These are phyloP conservation scores for Boletus rex-veris DNA, from an alignment of 768 basidiomycete species.

Conservation along the genomic window DNA sequence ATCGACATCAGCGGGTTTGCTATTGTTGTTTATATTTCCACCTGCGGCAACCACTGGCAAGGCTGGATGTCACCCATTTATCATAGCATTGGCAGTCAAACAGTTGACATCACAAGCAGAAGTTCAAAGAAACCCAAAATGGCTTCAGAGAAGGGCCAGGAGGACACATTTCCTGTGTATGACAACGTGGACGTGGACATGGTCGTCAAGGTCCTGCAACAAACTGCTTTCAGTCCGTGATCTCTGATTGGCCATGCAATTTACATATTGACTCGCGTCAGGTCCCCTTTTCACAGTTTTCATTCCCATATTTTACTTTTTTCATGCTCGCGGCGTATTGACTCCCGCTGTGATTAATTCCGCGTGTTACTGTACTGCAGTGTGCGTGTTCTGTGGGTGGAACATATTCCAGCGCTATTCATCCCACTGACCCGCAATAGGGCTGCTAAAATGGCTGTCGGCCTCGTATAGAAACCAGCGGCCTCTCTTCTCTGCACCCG, in stretches of 20 bases:
- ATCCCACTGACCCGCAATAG: conserved; percentile 36
- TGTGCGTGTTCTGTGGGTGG: conserved; percentile 68
- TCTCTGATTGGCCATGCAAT: neutral
- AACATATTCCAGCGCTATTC: neutral
- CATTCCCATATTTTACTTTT: conserved; percentile 73
- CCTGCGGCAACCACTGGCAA: too few species aligned
- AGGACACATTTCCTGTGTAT: conserved; percentile 51
- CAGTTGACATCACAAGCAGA: neutral
- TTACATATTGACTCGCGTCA: conserved; percentile 27
- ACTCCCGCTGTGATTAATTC: conserved; percentile 52
- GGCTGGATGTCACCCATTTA: too few species aligned
- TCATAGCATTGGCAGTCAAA: too few species aligned
- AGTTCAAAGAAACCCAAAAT: conserved; percentile 6
- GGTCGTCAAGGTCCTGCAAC: conserved; percentile 70
- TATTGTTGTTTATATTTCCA: too few species aligned
- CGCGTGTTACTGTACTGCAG: conserved; percentile 50
- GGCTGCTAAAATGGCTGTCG: conserved; percentile 68
- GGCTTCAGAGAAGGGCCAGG: conserved; percentile 9
- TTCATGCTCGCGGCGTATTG: conserved; percentile 56
- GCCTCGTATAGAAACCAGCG: conserved; percentile 73
- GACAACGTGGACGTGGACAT: conserved; percentile 76
- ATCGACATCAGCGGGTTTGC: too few species aligned
- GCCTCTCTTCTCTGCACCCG: conserved; percentile 56
- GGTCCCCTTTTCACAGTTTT: conserved; percentile 85
- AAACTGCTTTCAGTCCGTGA: conserved; percentile 77